These are phyloP conservation scores for Aspergillus sparsus DNA, from an alignment of 495 filamentous ascomycete genomes.

Conservation along the genomic window DNA sequence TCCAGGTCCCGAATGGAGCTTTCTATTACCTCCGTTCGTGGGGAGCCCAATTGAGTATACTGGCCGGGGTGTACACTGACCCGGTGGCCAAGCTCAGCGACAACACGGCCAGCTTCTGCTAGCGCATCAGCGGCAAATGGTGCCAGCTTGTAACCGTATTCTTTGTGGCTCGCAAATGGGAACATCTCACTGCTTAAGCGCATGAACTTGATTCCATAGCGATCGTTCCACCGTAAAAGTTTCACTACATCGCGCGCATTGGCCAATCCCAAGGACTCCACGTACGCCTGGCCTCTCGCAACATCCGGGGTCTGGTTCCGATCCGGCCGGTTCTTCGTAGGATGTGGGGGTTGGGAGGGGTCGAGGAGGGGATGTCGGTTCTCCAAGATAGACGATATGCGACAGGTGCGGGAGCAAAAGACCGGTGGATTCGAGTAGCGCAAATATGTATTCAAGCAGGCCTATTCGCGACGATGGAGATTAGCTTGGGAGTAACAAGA, in stretches of 20 bases:
- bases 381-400: conserved; percentile 87
- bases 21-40: conserved; percentile 69
- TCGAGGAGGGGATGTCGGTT: conserved; percentile 79
- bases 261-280: conserved; percentile 74
- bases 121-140: conserved; percentile 83
- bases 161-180: conserved; percentile 85
- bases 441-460: conserved; percentile 91
- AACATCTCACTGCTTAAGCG: conserved; percentile 95
- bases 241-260: conserved; percentile 84
- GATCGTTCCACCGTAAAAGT: conserved; percentile 90
- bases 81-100: conserved; percentile 80
- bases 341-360: conserved; percentile 72
- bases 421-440: conserved; percentile 81
- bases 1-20: conserved; percentile 79
- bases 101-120: conserved; percentile 72
- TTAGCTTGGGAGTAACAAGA: too few species aligned
- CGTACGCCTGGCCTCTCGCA: conserved; percentile 64
- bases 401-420: conserved; percentile 89
- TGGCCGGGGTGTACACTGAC: conserved; percentile 91
- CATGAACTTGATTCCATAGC: conserved; percentile 90
- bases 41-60: conserved; percentile 89
- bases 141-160: conserved; percentile 84
- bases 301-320: conserved; percentile 63
- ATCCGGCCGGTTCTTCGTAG: conserved; percentile 81
- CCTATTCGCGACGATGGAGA: conserved; percentile 43